Evolutionary conservation across 352 stramenopile genomes (phyloP).

Genomic region (Globisporangium recalcitrans): DNA sequence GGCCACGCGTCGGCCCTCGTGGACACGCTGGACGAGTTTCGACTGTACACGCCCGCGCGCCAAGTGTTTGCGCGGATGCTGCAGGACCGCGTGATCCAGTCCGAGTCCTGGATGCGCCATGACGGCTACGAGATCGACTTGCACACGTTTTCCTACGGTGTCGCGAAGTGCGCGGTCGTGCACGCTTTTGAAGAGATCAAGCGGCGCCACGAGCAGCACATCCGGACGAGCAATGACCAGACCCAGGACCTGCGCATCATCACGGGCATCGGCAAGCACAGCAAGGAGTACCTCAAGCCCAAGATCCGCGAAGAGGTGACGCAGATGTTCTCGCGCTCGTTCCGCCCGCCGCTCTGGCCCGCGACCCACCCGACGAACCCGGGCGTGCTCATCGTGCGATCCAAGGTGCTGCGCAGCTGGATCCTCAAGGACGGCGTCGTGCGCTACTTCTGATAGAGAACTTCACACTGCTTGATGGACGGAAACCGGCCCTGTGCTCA

Average conservation of each 20-base stretch:
- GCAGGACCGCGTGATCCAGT: constrained; percentile 29
- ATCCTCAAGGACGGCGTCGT: constrained; percentile 33
- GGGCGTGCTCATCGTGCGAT: constrained; percentile 48
- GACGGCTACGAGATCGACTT: constrained; percentile 66
- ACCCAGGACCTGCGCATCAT: constrained; percentile 61
- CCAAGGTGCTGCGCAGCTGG: constrained; percentile 51
- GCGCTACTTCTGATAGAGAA: constrained; percentile 2
- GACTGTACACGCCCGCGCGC: constrained; percentile 39
- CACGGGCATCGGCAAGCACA: constrained; percentile 61
- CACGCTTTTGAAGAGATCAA: constrained; percentile 50
- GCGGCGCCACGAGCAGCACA: constrained; percentile 19
- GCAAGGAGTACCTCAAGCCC: constrained; percentile 52
- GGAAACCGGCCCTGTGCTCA: too few species aligned
- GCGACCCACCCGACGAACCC: constrained; percentile 51
- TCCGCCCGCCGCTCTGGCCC: constrained; percentile 42
- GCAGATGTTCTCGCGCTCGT: constrained; percentile 45
- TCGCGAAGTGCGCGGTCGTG: constrained; percentile 69
- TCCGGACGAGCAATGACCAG: constrained; percentile 22
- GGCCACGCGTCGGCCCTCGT: constrained; percentile 51
- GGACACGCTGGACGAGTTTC: constrained; percentile 50
- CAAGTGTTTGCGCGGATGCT: constrained; percentile 47
- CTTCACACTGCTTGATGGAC: not conserved
- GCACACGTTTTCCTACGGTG: constrained; percentile 57
- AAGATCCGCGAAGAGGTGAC: constrained; percentile 49
- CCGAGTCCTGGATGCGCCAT: constrained; percentile 42